Conservation (phyloP, 2,329 filamentous ascomycete species). For the Incumbomyces delicatus region DNA sequence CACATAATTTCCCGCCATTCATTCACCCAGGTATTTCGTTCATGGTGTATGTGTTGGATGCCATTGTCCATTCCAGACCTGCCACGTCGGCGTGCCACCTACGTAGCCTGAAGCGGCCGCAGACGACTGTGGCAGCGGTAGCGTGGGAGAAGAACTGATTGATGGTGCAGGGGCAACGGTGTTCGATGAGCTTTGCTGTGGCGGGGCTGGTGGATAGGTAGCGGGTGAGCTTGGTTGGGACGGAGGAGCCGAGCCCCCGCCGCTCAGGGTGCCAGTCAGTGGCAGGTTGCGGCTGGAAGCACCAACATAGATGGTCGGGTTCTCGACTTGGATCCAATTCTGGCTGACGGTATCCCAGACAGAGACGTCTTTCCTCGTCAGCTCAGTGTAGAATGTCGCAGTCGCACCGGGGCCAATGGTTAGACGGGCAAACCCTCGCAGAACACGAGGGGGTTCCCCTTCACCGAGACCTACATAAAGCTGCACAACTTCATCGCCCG, state of each 20-base stretch:
- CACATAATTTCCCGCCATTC: too few species aligned
- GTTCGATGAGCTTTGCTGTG: background rate
- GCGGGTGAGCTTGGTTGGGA: too few species aligned
- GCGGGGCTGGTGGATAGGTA: background rate
- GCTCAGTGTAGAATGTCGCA: slow-evolving; percentile 53
- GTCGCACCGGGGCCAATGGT: slow-evolving; percentile 60
- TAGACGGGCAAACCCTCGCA: slow-evolving; percentile 75
- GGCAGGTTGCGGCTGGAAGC: slow-evolving; percentile 48
- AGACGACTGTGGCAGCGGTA: background rate
- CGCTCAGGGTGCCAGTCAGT: slow-evolving; percentile 32
- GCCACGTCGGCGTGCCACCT: background rate
- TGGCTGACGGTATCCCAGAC: slow-evolving; percentile 76
- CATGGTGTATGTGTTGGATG: too few species aligned
- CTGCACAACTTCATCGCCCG: slow-evolving; percentile 45
- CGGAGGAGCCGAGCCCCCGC: background rate
- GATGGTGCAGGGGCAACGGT: too few species aligned
- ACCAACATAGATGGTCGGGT: slow-evolving; percentile 50
- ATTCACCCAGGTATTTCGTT: too few species aligned
- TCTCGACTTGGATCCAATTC: slow-evolving; percentile 63
- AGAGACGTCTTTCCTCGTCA: slow-evolving; percentile 72
- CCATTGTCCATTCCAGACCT: background rate
- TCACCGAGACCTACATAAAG: slow-evolving; percentile 72
- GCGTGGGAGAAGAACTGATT: too few species aligned
- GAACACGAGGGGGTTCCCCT: slow-evolving; percentile 54
- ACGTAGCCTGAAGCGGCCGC: background rate